A percentile compares a stretch with the other conserved stretches of the same genome.
Conservation (phyloP, 495 filamentous ascomycete genomes). For the Podospora bellae-mahoneyi region DNA sequence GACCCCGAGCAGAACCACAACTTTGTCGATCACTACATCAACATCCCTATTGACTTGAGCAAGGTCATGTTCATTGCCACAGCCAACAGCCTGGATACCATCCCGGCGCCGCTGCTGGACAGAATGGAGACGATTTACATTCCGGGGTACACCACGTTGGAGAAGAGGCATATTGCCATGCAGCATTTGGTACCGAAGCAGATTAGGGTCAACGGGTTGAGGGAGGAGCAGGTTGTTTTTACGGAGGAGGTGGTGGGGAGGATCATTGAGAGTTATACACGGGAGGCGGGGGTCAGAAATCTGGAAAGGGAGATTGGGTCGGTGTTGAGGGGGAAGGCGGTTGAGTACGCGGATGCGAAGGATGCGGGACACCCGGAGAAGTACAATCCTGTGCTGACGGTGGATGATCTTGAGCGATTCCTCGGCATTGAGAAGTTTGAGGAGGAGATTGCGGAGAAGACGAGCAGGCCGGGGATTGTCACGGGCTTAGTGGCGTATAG, state of each 20-base stretch:
- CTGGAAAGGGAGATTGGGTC: slow-evolving; percentile 93
- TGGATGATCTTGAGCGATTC: slow-evolving; percentile 82
- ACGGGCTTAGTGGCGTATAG: slow-evolving; percentile 97
- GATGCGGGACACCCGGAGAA: slow-evolving; percentile 64
- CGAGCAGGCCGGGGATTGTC: slow-evolving; percentile 84
- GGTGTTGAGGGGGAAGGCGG: slow-evolving; percentile 91
- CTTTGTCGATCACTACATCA: slow-evolving; percentile 96
- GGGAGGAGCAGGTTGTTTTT: slow-evolving; percentile 66
- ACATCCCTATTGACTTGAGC: slow-evolving; percentile 91
- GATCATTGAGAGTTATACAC: slow-evolving; percentile 92
- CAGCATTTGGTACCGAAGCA: slow-evolving; percentile 95
- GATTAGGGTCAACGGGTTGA: slow-evolving; percentile 72
- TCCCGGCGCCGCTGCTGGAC: slow-evolving; percentile 90
- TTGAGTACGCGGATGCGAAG: slow-evolving; percentile 86
- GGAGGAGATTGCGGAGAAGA: slow-evolving; percentile 90
- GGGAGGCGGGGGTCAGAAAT: slow-evolving; percentile 96
- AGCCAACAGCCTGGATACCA: slow-evolving; percentile 92
- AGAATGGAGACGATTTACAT: slow-evolving; percentile 94
- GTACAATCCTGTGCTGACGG: slow-evolving; percentile 70
- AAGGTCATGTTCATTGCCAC: slow-evolving; percentile 99
- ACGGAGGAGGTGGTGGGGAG: slow-evolving; percentile 83
- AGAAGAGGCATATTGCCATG: slow-evolving; percentile 93
- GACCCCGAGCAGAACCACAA: slow-evolving; percentile 97
- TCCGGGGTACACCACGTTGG: slow-evolving; percentile 94
- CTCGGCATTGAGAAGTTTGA: slow-evolving; percentile 93